Conservation (phyloP, 257 asterid species). For the Solanum peruvianum region DNA sequence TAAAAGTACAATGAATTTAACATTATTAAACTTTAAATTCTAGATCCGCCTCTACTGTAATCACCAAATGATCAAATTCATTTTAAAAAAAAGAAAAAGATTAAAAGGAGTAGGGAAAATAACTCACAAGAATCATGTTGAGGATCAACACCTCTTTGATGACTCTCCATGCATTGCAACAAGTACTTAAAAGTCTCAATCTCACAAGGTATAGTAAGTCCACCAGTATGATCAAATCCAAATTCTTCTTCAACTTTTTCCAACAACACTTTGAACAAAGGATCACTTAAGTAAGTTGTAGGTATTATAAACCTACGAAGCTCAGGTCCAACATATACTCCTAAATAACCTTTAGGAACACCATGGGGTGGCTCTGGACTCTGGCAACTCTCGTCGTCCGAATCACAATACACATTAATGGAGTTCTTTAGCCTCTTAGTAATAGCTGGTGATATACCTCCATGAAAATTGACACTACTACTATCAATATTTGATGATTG, state of each 20-base stretch:
- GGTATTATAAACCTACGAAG: slow-evolving; percentile 59
- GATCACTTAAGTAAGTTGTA: slow-evolving; percentile 45
- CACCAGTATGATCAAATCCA: slow-evolving; percentile 67
- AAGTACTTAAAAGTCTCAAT: slow-evolving; percentile 37
- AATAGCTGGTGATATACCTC: slow-evolving; percentile 30
- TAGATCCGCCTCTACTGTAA: neutral
- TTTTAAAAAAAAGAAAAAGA: neutral
- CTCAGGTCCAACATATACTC: slow-evolving; percentile 38
- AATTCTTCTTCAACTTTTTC: slow-evolving; percentile 72
- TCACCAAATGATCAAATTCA: neutral
- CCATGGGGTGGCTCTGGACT: slow-evolving; percentile 31
- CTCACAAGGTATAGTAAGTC: slow-evolving; percentile 60
- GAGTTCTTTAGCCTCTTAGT: slow-evolving; percentile 13
- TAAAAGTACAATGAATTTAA: neutral
- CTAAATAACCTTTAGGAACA: slow-evolving; percentile 31
- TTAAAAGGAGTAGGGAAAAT: neutral
- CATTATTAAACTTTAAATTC: neutral
- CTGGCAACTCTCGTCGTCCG: slow-evolving; percentile 28
- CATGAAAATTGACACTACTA: neutral
- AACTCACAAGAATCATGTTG: slow-evolving; percentile 1
- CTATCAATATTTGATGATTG: neutral
- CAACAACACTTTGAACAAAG: slow-evolving; percentile 46
- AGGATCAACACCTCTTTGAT: slow-evolving; percentile 9
- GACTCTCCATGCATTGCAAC: slow-evolving; percentile 28
- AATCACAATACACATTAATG: slow-evolving; percentile 6